These are phyloP conservation scores for Sergeia podlipaevii DNA, from an alignment of 208 protist species.

Conservation along the genomic window DNA sequence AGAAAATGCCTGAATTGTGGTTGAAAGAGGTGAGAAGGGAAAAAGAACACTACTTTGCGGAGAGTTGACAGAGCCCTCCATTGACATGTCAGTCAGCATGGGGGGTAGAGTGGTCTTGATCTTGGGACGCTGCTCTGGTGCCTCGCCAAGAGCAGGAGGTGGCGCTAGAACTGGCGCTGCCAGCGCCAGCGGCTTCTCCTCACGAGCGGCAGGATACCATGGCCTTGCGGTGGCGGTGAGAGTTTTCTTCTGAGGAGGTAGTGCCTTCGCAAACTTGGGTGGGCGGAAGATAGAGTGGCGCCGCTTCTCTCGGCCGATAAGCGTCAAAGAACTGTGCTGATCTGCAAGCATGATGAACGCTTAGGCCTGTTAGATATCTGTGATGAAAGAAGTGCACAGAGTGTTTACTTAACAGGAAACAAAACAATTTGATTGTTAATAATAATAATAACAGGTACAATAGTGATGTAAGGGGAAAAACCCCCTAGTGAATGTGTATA, in stretches of 20 bases:
- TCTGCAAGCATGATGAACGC: slow-evolving; percentile 28
- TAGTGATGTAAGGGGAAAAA: background rate
- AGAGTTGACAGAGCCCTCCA: slow-evolving; percentile 15
- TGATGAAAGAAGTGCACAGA: too few species aligned
- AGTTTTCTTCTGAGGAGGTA: slow-evolving; percentile 33
- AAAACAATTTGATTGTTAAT: slow-evolving; percentile 6
- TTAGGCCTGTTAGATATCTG: background rate
- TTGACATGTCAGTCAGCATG: slow-evolving; percentile 8
- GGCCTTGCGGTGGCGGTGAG: slow-evolving; percentile 49
- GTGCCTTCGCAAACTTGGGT: slow-evolving; percentile 34
- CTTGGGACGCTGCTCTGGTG: slow-evolving; percentile 24
- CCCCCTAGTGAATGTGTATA: slow-evolving; percentile 6
- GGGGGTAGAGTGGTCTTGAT: slow-evolving; percentile 17
- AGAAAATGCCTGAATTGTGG: slow-evolving; percentile 41
- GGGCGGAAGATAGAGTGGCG: slow-evolving; percentile 65
- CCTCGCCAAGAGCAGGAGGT: slow-evolving; percentile 58
- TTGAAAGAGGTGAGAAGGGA: slow-evolving; percentile 55
- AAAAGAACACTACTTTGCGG: slow-evolving; percentile 19
- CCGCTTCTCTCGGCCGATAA: slow-evolving; percentile 56
- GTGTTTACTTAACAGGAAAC: too few species aligned
- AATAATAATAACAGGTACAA: background rate
- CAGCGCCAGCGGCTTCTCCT: slow-evolving; percentile 15
- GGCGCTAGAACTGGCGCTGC: slow-evolving; percentile 30
- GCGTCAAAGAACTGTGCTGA: slow-evolving; percentile 24
- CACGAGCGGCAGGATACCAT: slow-evolving; percentile 34